A percentile compares a stretch with the other conserved stretches of the same genome.
Conservation (phyloP, 2,329 filamentous ascomycete genomes). For the Fusarium scirpi region DNA sequence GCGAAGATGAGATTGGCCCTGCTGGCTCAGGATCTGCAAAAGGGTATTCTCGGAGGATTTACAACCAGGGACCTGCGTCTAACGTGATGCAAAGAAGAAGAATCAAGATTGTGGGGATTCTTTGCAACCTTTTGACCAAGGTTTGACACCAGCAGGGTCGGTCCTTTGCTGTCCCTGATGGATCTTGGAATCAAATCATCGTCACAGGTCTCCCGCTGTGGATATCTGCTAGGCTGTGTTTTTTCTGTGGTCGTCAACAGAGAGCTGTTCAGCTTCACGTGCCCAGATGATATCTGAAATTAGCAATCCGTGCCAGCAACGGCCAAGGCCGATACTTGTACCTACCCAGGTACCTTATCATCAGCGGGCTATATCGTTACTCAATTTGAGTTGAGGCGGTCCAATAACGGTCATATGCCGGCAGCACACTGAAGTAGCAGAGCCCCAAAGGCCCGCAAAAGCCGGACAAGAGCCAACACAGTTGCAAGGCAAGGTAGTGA, state of each 20-base stretch:
- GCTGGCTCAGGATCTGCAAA: conserved; percentile 36
- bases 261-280: conserved; percentile 9
- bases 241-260: not conserved
- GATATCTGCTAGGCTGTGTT: conserved; percentile 16
- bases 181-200: conserved; percentile 16
- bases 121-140: conserved; percentile 24
- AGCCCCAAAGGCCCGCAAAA: conserved; percentile 39
- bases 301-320: not conserved
- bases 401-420: conserved; percentile 32
- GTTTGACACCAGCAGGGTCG: conserved; percentile 25
- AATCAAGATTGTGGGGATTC: conserved; percentile 27
- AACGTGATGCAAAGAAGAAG: conserved; percentile 22
- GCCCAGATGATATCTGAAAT: conserved; percentile 2
- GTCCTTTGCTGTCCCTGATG: conserved; percentile 21
- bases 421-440: conserved; percentile 17
- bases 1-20: conserved; percentile 20
- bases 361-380: conserved; percentile 11
- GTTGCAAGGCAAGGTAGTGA: not conserved
- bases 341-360: not conserved
- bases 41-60: conserved; percentile 35
- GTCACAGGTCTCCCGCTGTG: conserved; percentile 25
- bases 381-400: conserved; percentile 19
- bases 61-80: conserved; percentile 43
- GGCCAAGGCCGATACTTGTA: conserved; percentile 12
- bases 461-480: conserved; percentile 27